Conservation (phyloP, 441 rosid genomes). For the Adansonia gregorii region DNA sequence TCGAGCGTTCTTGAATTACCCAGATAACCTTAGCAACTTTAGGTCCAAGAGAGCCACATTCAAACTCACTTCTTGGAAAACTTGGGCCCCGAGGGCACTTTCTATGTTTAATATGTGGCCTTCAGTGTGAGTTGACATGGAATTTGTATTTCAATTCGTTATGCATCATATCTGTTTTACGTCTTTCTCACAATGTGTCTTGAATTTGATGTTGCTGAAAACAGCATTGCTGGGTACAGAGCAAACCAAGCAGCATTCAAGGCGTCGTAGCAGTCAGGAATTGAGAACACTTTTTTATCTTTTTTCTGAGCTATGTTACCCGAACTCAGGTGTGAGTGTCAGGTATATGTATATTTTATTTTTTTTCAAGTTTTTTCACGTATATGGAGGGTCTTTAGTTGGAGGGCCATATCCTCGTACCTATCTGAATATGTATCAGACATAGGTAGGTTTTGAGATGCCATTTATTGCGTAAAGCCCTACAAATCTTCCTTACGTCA, state of each 20-base stretch:
- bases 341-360: too few species aligned
- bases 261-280: background rate
- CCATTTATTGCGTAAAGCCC: background rate
- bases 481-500: background rate
- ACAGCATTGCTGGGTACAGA: conserved; percentile 18
- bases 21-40: background rate
- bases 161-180: background rate
- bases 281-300: too few species aligned
- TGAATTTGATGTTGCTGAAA: conserved; percentile 16
- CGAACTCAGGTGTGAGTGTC: too few species aligned
- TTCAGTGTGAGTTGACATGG: background rate
- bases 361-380: too few species aligned
- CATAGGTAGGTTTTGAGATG: background rate
- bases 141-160: background rate
- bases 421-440: too few species aligned
- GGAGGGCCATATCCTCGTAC: too few species aligned
- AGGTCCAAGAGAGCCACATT: background rate
- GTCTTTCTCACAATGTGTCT: background rate
- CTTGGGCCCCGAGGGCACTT: background rate
- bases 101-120: background rate
- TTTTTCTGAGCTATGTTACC: too few species aligned
- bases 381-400: too few species aligned
- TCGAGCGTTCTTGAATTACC: background rate
- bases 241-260: conserved; percentile 1
- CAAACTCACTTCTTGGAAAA: background rate